A percentile compares a stretch with the other conserved stretches of the same genome.
Evolutionary conservation across 108 stramenopile genomes (phyloP).

Genomic region (Skeletonema grethae): DNA sequence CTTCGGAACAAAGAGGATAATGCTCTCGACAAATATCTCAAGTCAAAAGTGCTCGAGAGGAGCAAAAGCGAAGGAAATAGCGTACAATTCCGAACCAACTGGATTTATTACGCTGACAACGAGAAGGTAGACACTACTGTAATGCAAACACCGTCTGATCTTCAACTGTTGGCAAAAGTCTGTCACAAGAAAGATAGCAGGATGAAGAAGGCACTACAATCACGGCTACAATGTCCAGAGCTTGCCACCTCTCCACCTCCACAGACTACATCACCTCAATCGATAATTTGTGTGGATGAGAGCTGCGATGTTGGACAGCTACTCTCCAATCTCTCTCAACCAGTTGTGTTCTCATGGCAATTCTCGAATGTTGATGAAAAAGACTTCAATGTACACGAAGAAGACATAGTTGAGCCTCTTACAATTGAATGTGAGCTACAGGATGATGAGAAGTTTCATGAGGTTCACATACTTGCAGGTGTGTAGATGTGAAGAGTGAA

Average conservation of each 20-base stretch:
- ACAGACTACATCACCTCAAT: too few species aligned
- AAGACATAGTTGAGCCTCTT: not conserved
- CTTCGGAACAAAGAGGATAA: too few species aligned
- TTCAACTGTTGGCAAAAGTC: too few species aligned
- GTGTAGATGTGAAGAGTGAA: too few species aligned
- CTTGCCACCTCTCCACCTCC: too few species aligned
- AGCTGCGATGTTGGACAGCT: not conserved
- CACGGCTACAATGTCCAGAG: too few species aligned
- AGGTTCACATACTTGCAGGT: not conserved
- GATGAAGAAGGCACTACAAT: too few species aligned
- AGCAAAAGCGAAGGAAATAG: not conserved
- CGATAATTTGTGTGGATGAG: not conserved
- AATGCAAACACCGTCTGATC: too few species aligned
- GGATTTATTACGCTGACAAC: not conserved
- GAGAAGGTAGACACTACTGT: not conserved
- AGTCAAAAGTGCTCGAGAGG: not conserved
- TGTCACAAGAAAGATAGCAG: too few species aligned
- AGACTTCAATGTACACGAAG: too few species aligned
- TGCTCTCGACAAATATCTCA: too few species aligned
- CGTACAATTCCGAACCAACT: not conserved
- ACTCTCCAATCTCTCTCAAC: not conserved
- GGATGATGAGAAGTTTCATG: not conserved
- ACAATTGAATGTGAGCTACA: not conserved
- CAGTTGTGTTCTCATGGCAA: not conserved
- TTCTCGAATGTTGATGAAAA: too few species aligned